Percentiles rank a stretch among this genome's conserved stretches.
phyloP scores from a whole-genome alignment of 2,329 filamentous ascomycete genomes.

The Mariannaea sp. region DNA sequence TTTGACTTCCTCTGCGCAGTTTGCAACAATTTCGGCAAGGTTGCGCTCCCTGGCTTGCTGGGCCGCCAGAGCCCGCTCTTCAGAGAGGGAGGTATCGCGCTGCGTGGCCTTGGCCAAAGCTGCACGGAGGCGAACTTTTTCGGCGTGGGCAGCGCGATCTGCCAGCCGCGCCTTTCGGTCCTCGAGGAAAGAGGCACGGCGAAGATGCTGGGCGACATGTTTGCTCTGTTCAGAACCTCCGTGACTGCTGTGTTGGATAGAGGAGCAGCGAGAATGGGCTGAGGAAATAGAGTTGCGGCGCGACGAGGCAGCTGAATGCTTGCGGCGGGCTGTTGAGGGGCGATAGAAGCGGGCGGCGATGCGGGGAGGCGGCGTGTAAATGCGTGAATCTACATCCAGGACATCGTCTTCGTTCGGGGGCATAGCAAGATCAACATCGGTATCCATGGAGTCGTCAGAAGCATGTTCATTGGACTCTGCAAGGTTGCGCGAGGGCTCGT shows the following conservation, averaged over 20 bases:
- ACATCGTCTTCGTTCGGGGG: slow-evolving; percentile 44
- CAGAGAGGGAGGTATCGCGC: slow-evolving; percentile 67
- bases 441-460: slow-evolving; percentile 39
- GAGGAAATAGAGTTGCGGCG: slow-evolving; percentile 82
- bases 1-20: slow-evolving; percentile 82
- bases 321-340: slow-evolving; percentile 67
- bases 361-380: slow-evolving; percentile 70
- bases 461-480: slow-evolving; percentile 43
- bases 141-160: slow-evolving; percentile 79
- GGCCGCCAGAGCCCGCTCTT: slow-evolving; percentile 77
- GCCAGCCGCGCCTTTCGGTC: slow-evolving; percentile 79
- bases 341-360: slow-evolving; percentile 81
- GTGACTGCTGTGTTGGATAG: slow-evolving; percentile 56
- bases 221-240: slow-evolving; percentile 70
- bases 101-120: slow-evolving; percentile 74
- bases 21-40: slow-evolving; percentile 78
- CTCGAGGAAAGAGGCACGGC: slow-evolving; percentile 79
- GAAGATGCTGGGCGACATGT: slow-evolving; percentile 77
- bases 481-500: slow-evolving; percentile 48
- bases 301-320: slow-evolving; percentile 77
- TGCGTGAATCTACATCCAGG: slow-evolving; percentile 42
- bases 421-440: slow-evolving; percentile 46
- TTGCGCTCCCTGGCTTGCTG: slow-evolving; percentile 80
- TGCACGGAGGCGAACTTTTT: slow-evolving; percentile 79
- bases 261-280: slow-evolving; percentile 70